A percentile compares a stretch with the other conserved stretches of the same genome.
phyloP scores from a whole-genome alignment of 1,284 basidiomycete genomes.

The Phellopilus nigrolimitatus region DNA sequence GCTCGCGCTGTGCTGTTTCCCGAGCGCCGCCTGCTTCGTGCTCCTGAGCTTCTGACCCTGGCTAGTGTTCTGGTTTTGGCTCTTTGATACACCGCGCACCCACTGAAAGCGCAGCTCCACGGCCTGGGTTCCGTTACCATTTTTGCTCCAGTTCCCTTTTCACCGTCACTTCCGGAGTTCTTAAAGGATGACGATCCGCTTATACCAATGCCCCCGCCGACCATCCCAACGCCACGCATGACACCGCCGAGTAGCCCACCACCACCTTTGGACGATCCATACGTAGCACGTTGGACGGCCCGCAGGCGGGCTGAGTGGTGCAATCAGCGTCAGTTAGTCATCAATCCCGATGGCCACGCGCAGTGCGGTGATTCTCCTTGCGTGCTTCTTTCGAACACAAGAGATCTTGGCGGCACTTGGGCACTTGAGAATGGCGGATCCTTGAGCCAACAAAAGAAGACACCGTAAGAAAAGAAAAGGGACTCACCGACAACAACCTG shows the following conservation, averaged over 20 bases:
- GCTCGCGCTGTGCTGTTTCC: not conserved
- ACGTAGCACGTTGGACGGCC: slow-evolving; percentile 64
- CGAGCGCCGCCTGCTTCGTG: slow-evolving; percentile 10
- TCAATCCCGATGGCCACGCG: too few species aligned
- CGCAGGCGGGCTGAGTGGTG: slow-evolving; percentile 35
- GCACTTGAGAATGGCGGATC: too few species aligned
- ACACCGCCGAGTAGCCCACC: slow-evolving; percentile 36
- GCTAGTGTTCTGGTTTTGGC: too few species aligned
- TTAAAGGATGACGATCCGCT: slow-evolving; percentile 22
- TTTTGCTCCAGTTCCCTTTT: slow-evolving; percentile 16
- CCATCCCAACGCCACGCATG: slow-evolving; percentile 33
- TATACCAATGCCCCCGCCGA: slow-evolving; percentile 14
- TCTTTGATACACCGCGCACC: slow-evolving; percentile 47
- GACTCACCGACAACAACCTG: too few species aligned
- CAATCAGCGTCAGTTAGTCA: slow-evolving; percentile 48
- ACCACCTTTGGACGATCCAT: slow-evolving; percentile 79
- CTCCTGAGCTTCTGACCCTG: slow-evolving; percentile 21
- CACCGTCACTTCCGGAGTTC: slow-evolving; percentile 22
- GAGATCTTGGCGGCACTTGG: too few species aligned
- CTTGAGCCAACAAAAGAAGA: too few species aligned
- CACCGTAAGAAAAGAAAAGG: too few species aligned
- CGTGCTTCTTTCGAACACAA: too few species aligned
- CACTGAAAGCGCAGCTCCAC: slow-evolving; percentile 75
- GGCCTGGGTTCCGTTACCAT: slow-evolving; percentile 25
- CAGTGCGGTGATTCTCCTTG: too few species aligned